Evolutionary conservation across 352 stramenopile species (phyloP), one percentile per base, ranked within the genome.

Genomic region (Peronospora farinosa): DNA sequence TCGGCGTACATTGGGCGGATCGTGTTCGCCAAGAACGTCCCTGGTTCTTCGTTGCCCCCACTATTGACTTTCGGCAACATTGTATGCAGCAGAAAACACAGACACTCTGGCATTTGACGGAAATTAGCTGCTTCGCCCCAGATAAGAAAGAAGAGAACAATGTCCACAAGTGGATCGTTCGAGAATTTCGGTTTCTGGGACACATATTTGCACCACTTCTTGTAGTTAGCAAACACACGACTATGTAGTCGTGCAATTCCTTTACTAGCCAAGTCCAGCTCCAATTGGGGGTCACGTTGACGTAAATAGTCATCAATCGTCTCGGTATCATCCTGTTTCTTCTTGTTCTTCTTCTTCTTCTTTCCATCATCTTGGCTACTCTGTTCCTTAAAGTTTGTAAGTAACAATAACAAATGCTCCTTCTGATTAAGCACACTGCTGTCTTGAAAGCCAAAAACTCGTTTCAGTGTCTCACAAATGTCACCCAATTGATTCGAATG

Each of bases 381-480:
- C 47, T 86, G 75, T 40, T 89, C 75, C 51, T 88, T 88, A 50
- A 83, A 84, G 51, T 91, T 88, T 0, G 80, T 88, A 5, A 91
- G 52, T 46, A 89, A 55, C 30, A 91, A 57, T 40, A 86, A 38
- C 60, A 91, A 44, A 50, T 92, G 78, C 49, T 89, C 81, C 47
- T 74, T 74, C 56, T 89, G 78, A 59, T 88, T 88, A 3, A 79
- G 57, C 11, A 78, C 74, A 45, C 72, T 93, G 45, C 81, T 66
- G 42, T 95, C 82, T 65, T 99, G 95, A 69, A 98, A 98, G 16
- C 95, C 95, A 62, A 97, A 97, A 30, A 93, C 96, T 64, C 91
- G 94, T 32, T 95, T 95, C 5, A 98, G 60, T 41, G 92, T 78
- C 53, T 97, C 92, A 54, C 92, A 97, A 30, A 91, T 84, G 47